These are phyloP conservation scores for Ophiostoma tasmaniense DNA, from an alignment of 2,329 filamentous ascomycete species.

Conservation along the genomic window DNA sequence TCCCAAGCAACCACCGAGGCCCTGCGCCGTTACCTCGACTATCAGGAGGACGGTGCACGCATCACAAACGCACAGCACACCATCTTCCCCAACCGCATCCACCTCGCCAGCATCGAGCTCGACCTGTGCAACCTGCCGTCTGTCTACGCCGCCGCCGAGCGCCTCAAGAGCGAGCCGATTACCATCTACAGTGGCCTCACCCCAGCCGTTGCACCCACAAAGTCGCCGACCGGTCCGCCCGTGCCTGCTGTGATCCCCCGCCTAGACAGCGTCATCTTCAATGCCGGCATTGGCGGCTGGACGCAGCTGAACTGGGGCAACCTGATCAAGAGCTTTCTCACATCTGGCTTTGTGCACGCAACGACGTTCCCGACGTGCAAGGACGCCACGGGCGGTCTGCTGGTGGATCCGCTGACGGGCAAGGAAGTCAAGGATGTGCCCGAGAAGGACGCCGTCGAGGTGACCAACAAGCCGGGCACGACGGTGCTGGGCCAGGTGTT, in stretches of 20 bases:
- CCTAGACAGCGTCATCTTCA: constrained; percentile 72
- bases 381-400: constrained; percentile 42
- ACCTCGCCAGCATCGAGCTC: constrained; percentile 49
- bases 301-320: constrained; percentile 61
- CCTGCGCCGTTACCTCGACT: constrained; percentile 54
- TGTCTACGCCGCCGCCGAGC: constrained; percentile 41
- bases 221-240: neutral
- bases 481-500: constrained; percentile 68
- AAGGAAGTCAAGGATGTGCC: constrained; percentile 17
- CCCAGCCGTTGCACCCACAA: neutral
- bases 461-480: constrained; percentile 37
- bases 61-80: constrained; percentile 31
- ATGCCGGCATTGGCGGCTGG: constrained; percentile 86
- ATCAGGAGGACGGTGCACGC: constrained; percentile 28
- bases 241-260: constrained; percentile 48
- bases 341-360: constrained; percentile 52
- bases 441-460: constrained; percentile 36
- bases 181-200: constrained; percentile 32
- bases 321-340: constrained; percentile 48
- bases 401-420: constrained; percentile 38
- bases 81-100: constrained; percentile 42
- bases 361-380: constrained; percentile 76
- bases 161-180: constrained; percentile 37
- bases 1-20: constrained; percentile 60
- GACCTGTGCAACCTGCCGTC: constrained; percentile 52